Evolutionary conservation across 129 eudicot genomes (phyloP), one percentile per base, ranked within the genome.

Genomic region (Scalesia atractyloides): DNA sequence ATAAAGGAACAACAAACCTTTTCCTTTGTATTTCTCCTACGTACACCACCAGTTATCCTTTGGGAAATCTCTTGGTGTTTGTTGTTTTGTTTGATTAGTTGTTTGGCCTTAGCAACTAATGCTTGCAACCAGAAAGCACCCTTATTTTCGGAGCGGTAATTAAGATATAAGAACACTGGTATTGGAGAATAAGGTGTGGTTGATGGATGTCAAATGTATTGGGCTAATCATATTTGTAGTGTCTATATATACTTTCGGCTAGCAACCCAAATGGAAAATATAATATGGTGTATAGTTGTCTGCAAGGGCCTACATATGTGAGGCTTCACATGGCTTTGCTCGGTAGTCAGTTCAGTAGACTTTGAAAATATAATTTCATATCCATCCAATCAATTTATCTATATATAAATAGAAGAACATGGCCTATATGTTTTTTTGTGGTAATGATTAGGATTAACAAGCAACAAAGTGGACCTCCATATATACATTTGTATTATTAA

Each of bases 31-130:
- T 5, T 17, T 86, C 82, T 70, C 91, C 86, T 0, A 86, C 86
- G 26, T 86, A 86, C 41, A 83, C 87, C 5, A 83, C 74, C 20
- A 86, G 22, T 53, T 86, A 77, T 12, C 87, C 86, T 69, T 77
- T 84, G 14, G 86, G 86, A 30, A 81, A 39, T 68, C 70, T 61
- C 44, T 20, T 76, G 74, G 26, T 67, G 34, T 43, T 61, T 67
- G 73, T 13, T 58, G 39, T 64, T 59, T 2, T 66, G 61, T 43
- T 53, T 64, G 19, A 70, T 64, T 16, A 71, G 56, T 26, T 78
- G 82, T 78, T 64, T 78, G 22, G 60, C 77, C 4, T 78, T 78
- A 43, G 77, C 43, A 41, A 78, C 70, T 39, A 78, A 26, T 24
- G 79, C 39, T 5, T 66, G 73, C 72, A 65, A 65, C 17, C 73